Conservation (phyloP, 2,329 filamentous ascomycete genomes). For the Arthrobotrys pseudoclavata region DNA sequence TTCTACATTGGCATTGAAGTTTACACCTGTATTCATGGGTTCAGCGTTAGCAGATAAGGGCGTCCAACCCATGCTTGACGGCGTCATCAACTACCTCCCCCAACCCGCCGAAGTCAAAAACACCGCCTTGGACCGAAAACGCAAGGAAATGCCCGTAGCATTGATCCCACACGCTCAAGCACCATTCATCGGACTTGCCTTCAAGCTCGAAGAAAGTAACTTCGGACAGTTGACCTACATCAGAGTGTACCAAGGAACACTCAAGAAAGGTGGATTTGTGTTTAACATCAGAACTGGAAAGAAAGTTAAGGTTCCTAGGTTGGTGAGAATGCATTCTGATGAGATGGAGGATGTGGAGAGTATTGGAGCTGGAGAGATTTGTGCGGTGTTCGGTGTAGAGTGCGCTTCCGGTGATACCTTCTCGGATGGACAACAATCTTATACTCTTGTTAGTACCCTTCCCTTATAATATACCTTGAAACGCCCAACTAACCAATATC, state of each 20-base stretch:
- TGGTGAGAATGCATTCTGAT: constrained; percentile 99
- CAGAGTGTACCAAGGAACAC: constrained; percentile 92
- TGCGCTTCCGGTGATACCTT: constrained; percentile 98
- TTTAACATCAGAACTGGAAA: constrained; percentile 95
- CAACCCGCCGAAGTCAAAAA: constrained; percentile 92
- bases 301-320: constrained; percentile 95
- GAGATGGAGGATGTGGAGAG: constrained; percentile 98
- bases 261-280: constrained; percentile 89
- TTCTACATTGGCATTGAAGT: constrained; percentile 88
- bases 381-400: constrained; percentile 97
- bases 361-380: constrained; percentile 96
- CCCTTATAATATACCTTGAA: constrained; percentile 32
- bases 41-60: constrained; percentile 94
- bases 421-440: constrained; percentile 90
- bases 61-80: constrained; percentile 96
- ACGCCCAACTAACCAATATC: not conserved
- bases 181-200: constrained; percentile 94
- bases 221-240: constrained; percentile 99
- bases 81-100: constrained; percentile 94
- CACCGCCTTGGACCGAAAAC: constrained; percentile 84
- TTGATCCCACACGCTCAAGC: constrained; percentile 93
- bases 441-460: constrained; percentile 76
- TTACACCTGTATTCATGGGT: constrained; percentile 96
- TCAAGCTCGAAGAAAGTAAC: constrained; percentile 99
- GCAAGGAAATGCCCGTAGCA: constrained; percentile 83